Evolutionary conservation across 163 green algal genomes (phyloP).

Genomic region (Scenedesmus sp.): DNA sequence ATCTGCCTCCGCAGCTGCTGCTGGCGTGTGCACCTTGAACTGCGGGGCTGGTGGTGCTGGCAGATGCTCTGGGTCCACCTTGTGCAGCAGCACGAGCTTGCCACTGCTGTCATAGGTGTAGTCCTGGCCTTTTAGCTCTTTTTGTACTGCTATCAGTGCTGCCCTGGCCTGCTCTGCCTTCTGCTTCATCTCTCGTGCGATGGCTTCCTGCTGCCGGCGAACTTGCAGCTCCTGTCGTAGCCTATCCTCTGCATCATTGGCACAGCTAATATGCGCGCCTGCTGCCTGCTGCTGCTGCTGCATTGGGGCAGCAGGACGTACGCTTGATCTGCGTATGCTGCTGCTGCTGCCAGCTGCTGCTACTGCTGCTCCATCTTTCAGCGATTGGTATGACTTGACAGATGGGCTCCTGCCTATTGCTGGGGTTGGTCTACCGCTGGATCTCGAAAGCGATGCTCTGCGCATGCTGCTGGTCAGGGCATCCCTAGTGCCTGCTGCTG

Average conservation of each 20-base stretch:
- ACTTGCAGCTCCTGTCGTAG: slow-evolving; percentile 74
- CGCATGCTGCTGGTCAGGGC: background rate
- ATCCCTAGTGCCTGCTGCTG: background rate
- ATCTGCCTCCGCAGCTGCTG: background rate
- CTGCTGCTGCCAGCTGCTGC: slow-evolving; percentile 13
- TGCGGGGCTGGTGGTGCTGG: slow-evolving; percentile 49
- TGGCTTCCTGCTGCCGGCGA: slow-evolving; percentile 58
- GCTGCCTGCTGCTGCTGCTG: slow-evolving; percentile 10
- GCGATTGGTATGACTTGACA: background rate
- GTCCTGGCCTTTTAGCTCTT: slow-evolving; percentile 73
- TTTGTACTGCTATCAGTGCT: slow-evolving; percentile 58
- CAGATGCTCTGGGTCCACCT: slow-evolving; percentile 43
- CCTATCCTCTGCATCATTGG: slow-evolving; percentile 66
- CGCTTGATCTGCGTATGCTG: background rate
- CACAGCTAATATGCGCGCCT: slow-evolving; percentile 50
- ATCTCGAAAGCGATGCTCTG: background rate
- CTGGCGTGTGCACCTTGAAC: slow-evolving; percentile 54
- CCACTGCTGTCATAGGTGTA: slow-evolving; percentile 76
- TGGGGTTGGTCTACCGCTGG: background rate
- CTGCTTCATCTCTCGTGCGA: slow-evolving; percentile 49
- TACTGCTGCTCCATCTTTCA: background rate
- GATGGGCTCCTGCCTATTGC: background rate
- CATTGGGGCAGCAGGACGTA: background rate
- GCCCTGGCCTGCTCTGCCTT: slow-evolving; percentile 61
- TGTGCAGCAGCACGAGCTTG: slow-evolving; percentile 55